Evolutionary conservation across 352 stramenopile genomes (phyloP), one percentile per base, ranked within the genome.

Genomic region (Aphanomyces euteiches): DNA sequence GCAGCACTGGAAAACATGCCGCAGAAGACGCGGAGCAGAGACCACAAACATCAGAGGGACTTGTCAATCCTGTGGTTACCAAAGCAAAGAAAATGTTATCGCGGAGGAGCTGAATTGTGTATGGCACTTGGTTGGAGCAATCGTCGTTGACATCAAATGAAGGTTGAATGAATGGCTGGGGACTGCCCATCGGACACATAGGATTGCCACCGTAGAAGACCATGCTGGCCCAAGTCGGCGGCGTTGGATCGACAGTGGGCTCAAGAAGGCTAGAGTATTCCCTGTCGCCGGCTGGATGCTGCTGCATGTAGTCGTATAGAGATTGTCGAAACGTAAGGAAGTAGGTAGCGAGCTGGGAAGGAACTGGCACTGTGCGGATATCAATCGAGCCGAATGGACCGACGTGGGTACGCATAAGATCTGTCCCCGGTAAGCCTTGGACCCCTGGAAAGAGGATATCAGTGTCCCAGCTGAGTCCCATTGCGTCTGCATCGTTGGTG

Each of bases 101-200:
- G n/a, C 50, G 50, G 8, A n/a, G 50, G 13, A 58, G n/a, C 13
- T 10, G 8, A 10, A 58, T n/a, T 19, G 50, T 21, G n/a, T 58
- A 58, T 19, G 50, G 50, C 13, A 58, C 8, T 19, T 58, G 50
- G 8, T 58, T 34, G 8, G 50, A 10, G 50, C 50, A 58, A 19
- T 58, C 58, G 15, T 66, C 58, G 17, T 40, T 40, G n/a, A 66
- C 37, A n/a, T 21, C 58, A 53, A 66, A 66, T 19, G 58, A 66
- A 6, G 15, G 37, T 41, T 67, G 59, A 7, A 67, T 34, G 37
- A 56, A 67, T 4, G 59, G 3, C 19, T 21, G 34, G 28, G n/a
- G 41, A 17, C 41, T 41, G 43, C 34, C 28, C 38, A 50, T 13
- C 5, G 19, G 17, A 36, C 59, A 67, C 59, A 67, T 38, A 10